These are phyloP conservation scores for Populus euphratica DNA, from an alignment of 345 rosid genomes.

Conservation along the genomic window DNA sequence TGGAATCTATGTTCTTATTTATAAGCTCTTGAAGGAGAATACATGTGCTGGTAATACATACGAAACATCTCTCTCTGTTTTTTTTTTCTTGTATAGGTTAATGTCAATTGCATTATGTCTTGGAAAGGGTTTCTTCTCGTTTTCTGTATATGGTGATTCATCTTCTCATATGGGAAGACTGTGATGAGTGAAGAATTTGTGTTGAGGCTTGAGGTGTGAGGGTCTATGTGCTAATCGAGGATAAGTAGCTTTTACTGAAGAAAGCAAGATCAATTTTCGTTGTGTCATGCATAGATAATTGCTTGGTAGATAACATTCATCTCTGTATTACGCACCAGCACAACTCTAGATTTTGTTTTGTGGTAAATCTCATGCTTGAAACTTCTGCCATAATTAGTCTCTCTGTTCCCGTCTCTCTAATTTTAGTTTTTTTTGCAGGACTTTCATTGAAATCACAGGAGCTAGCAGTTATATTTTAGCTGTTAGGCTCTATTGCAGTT, in stretches of 20 bases:
- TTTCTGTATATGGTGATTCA: no score
- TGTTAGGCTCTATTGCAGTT: slow-evolving; percentile 85
- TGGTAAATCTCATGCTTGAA: no score
- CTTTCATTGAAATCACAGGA: slow-evolving; percentile 90
- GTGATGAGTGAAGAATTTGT: no score
- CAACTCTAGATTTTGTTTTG: no score
- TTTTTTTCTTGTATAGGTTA: background rate
- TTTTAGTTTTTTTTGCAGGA: slow-evolving; percentile 46
- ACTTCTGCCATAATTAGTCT: no score
- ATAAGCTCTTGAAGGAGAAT: slow-evolving; percentile 86
- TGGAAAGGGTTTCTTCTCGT: no score
- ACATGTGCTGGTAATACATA: slow-evolving; percentile 71
- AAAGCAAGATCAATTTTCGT: background rate
- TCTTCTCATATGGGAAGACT: no score
- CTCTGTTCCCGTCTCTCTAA: no score
- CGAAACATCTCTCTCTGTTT: background rate
- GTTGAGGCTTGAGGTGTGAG: no score
- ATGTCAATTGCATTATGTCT: no score
- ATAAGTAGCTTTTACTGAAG: background rate
- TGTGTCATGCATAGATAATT: background rate
- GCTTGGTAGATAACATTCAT: background rate
- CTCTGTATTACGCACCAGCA: no score
- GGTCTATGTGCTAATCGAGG: background rate
- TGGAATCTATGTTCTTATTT: slow-evolving; percentile 85
- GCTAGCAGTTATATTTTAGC: slow-evolving; percentile 82